Evolutionary conservation across 2,329 filamentous ascomycete species (phyloP), one percentile per base, ranked within the genome.

Genomic region (Byssochlamys sp.): DNA sequence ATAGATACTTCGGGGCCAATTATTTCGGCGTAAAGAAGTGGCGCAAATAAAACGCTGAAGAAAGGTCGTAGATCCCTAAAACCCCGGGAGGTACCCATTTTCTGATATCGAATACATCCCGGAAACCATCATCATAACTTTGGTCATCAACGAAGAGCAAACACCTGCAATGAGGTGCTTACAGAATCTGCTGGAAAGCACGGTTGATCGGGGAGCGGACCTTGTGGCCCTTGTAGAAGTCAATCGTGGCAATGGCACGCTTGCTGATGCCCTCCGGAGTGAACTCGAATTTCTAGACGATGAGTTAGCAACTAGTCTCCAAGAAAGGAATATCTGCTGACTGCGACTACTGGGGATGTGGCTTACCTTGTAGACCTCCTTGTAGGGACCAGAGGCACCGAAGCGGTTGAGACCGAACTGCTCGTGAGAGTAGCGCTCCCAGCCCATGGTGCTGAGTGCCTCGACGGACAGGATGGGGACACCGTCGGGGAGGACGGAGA

Each of bases 321-420:
- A 64, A 19, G 1, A 19, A 19, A 19, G 19, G 28, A 24, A 25
- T 31, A 5, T 14, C 9, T 31, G 39, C 14, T 45, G 39, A 14
- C 2, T 50, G 50, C 49, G 10, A 9, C 24, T 33, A 28, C 55
- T 65, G 56, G 66, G 60, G 52, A 58, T 53, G 12, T 51, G 19
- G 76, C 83, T 77, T 81, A 81, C 89, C 83, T 89, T 88, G 84
- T 99, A 99, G 61, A 99, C 91, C 70, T 97, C 87, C 87, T 92
- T 92, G 83, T 97, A 97, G 66, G 92, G 88, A 70, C 92, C 94
- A 57, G 90, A 95, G 66, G 92, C 92, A 85, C 94, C 94, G 78
- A 99, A 99, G 75, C 94, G 86, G 88, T 99, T 99, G 66, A 99
- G 86, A 75, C 94, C 94, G 71, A 99, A 99, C 81, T 99, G 94